phyloP scores from a whole-genome alignment of 208 protist genomes.

The Trypanosoma rangeli region DNA sequence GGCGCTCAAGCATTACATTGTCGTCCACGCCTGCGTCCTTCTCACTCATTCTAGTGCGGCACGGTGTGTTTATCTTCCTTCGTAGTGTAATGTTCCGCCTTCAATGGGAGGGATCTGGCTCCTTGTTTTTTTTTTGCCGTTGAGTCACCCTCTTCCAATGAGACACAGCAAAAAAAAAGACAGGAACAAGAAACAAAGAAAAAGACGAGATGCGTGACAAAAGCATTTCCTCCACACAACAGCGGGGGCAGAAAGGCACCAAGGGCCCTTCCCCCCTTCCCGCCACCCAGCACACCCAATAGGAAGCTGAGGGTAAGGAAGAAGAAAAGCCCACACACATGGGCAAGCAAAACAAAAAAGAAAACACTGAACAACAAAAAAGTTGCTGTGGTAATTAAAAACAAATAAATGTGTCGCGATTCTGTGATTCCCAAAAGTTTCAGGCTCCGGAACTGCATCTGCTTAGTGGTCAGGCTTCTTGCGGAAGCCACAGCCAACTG shows the following conservation, averaged over 20 bases:
- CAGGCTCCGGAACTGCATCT: slow-evolving; percentile 8
- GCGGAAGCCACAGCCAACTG: slow-evolving; percentile 95
- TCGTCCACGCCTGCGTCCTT: not conserved
- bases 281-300: not conserved
- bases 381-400: not conserved
- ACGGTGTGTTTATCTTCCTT: not conserved
- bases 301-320: not conserved
- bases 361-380: slow-evolving; percentile 10
- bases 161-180: not conserved
- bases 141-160: slow-evolving; percentile 16
- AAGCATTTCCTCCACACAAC: no score
- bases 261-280: not conserved
- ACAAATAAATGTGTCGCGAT: slow-evolving; percentile 2
- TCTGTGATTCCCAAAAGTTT: not conserved
- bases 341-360: not conserved
- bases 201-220: not conserved
- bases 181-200: slow-evolving; percentile 23
- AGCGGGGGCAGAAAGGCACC: no score
- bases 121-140: slow-evolving; percentile 22
- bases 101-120: not conserved
- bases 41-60: not conserved
- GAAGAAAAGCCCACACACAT: not conserved
- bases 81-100: not conserved
- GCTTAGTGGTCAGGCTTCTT: slow-evolving; percentile 94
- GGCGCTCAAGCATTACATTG: slow-evolving; percentile 14